Evolutionary conservation across 2,329 filamentous ascomycete genomes (phyloP), one percentile per base, ranked within the genome.

Genomic region (Penicillium sp.): DNA sequence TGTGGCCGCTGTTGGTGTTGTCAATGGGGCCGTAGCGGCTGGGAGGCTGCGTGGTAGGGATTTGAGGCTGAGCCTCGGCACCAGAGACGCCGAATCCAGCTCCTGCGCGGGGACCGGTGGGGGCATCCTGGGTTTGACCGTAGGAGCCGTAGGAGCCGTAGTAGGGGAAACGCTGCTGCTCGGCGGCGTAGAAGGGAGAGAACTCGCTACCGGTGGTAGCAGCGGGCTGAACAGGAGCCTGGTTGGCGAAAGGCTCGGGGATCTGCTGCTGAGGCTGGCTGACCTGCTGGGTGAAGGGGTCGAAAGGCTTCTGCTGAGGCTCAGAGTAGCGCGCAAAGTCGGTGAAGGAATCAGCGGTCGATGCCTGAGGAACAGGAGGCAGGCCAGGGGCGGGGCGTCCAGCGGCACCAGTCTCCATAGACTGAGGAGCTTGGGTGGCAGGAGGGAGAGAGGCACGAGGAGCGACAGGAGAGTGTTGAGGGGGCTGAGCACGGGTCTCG

Each of bases 401-500:
- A 24, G 82, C 80, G 13, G 79, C 75, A 38, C 76, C 61, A 14
- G 71, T 58, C 44, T 73, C 72, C n/a, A 54, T 54, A 1, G 52
- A 54, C 14, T 71, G 62, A 36, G 73, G 68, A 32, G 65, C 66
- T 55, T 76, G 74, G n/a, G 69, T 73, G 2, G 67, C 77, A 68
- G 92, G 92, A 61, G 94, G 93, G 24, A 97, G 83, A 11, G 93
- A 90, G 58, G 94, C 88, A 66, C 92, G 86, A 59, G 94, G 93
- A 50, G 91, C 83, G 58, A 93, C 86, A 34, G 94, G 94, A 16
- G 94, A 97, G 71, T 96, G 92, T 63, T 93, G 91, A 27, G 93
- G 93, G 59, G 93, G 92, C 70, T 97, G 93, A 61, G 91, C 87
- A 68, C 93, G 88, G 52, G 94, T 97, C 81, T 97, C 93, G 39